Conservation (phyloP, 2,329 filamentous ascomycete species). For the Zymoseptoria pseudotritici region DNA sequence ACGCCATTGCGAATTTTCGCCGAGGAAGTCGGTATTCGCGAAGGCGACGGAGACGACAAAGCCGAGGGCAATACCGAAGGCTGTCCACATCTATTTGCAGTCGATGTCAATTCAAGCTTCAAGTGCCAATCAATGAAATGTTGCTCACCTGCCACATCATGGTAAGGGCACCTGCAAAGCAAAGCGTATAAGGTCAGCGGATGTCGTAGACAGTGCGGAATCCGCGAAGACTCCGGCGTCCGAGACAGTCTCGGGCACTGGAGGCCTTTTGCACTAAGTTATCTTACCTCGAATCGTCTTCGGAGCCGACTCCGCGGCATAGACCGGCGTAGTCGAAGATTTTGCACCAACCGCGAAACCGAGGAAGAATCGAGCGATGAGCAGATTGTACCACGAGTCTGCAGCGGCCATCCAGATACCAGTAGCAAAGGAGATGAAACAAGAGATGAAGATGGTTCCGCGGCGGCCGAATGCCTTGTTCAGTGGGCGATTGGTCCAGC, state of each 20-base stretch:
- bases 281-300: slow-evolving; percentile 28
- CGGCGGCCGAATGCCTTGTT: slow-evolving; percentile 63
- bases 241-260: too few relatives aligned
- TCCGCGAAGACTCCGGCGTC: too few relatives aligned
- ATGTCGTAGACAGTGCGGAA: too few relatives aligned
- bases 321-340: slow-evolving; percentile 36
- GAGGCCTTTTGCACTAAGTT: too few relatives aligned
- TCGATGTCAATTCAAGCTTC: background rate
- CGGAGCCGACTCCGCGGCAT: slow-evolving; percentile 33
- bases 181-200: too few relatives aligned
- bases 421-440: slow-evolving; percentile 56
- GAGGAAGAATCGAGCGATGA: slow-evolving; percentile 62
- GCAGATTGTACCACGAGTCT: slow-evolving; percentile 63
- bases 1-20: slow-evolving; percentile 21
- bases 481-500: slow-evolving; percentile 66
- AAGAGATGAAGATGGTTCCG: slow-evolving; percentile 69
- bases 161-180: slow-evolving; percentile 30
- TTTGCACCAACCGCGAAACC: slow-evolving; percentile 45
- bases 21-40: slow-evolving; percentile 21
- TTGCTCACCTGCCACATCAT: slow-evolving; percentile 40
- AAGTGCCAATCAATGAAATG: background rate
- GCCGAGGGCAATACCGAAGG: slow-evolving; percentile 41
- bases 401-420: slow-evolving; percentile 59
- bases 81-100: slow-evolving; percentile 22
- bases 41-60: slow-evolving; percentile 36